Conservation (phyloP, 2,329 filamentous ascomycete species). For the Fusarium oligoseptatum region DNA sequence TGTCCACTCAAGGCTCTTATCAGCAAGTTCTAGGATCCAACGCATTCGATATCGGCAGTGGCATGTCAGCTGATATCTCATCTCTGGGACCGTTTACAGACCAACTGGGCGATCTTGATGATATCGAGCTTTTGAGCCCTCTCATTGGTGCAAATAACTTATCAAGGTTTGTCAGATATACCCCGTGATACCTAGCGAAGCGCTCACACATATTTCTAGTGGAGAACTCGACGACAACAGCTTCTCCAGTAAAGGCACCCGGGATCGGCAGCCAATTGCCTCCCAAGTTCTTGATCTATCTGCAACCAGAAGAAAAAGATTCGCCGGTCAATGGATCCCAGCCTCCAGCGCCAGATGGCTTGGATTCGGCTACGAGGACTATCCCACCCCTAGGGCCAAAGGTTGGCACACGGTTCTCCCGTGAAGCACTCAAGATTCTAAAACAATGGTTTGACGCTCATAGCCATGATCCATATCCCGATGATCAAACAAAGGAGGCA, state of each 20-base stretch:
- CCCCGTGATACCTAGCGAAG: no score
- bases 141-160: not conserved
- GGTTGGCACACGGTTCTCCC: slow-evolving; percentile 9
- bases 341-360: not conserved
- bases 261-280: no score
- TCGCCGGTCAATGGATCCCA: not conserved
- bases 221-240: not conserved
- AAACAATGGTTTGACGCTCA: slow-evolving; percentile 77
- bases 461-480: slow-evolving; percentile 83
- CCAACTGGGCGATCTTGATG: not conserved
- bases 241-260: not conserved
- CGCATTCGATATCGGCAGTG: not conserved
- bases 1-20: not conserved
- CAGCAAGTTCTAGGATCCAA: not conserved
- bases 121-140: not conserved
- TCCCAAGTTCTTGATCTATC: not conserved
- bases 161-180: not conserved
- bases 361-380: not conserved
- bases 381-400: not conserved
- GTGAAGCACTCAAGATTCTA: not conserved
- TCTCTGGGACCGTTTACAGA: not conserved
- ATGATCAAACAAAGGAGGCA: slow-evolving; percentile 82
- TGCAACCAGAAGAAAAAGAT: not conserved
- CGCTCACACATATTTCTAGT: not conserved
- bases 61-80: not conserved